Percentiles rank a stretch among this genome's conserved stretches.
Evolutionary conservation across 2,329 filamentous ascomycete genomes (phyloP).

Genomic region (Chalara sp.): DNA sequence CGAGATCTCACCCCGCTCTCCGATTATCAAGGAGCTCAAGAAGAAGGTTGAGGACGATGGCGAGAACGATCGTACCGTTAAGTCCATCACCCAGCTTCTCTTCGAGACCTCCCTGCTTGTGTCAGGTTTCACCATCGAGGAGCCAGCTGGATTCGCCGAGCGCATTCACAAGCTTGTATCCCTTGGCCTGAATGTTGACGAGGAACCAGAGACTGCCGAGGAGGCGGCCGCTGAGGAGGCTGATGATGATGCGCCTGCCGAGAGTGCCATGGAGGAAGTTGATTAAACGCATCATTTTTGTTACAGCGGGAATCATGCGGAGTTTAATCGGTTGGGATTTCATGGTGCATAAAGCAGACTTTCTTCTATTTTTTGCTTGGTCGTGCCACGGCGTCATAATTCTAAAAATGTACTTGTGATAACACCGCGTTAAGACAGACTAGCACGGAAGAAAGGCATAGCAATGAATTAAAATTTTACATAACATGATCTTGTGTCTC

Average conservation of each 20-base stretch:
- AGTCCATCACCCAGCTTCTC: constrained; percentile 96
- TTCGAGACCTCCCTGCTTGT: constrained; percentile 98
- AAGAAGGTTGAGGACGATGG: constrained; percentile 97
- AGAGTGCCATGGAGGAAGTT: constrained; percentile 98
- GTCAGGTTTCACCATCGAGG: constrained; percentile 98
- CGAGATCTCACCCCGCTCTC: constrained; percentile 97
- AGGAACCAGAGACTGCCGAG: constrained; percentile 71
- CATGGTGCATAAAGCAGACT: background rate
- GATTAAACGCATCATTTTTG: constrained; percentile 56
- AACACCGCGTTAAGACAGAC: background rate
- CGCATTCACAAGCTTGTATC: constrained; percentile 99
- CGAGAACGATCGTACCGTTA: constrained; percentile 98
- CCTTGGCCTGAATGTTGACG: constrained; percentile 94
- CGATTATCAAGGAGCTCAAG: constrained; percentile 98
- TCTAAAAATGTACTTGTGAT: background rate
- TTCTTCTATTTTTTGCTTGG: background rate
- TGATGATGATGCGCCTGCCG: constrained; percentile 47
- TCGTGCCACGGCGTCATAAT: background rate
- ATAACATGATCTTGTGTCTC: too few species aligned
- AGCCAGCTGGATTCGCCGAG: constrained; percentile 95
- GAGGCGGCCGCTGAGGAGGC: constrained; percentile 55
- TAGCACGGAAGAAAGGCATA: too few species aligned
- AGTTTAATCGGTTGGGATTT: constrained; percentile 25
- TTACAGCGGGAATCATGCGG: constrained; percentile 17
- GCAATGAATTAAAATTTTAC: too few species aligned